Evolutionary conservation across 257 asterid species (phyloP), one percentile per base, ranked within the genome.

Genomic region (Scutellaria minor): DNA sequence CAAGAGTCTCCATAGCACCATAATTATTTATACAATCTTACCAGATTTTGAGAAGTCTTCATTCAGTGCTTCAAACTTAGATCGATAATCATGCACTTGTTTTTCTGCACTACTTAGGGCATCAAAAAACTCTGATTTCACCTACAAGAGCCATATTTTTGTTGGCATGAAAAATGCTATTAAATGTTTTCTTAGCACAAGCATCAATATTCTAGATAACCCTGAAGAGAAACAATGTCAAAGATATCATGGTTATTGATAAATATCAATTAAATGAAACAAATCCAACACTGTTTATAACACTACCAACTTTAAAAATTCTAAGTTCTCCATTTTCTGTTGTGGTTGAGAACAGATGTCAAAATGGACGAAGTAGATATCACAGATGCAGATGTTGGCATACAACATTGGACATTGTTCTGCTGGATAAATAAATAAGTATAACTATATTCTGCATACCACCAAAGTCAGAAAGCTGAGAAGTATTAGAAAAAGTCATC

Each of bases 91-190:
- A 27, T 50, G 85, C 1, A 87, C 98, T 83, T 87, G 91, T 86
- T 90, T 95, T 73, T 95, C 99, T 83, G 98, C 97, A 71, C 94
- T 95, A 85, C 90, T 86, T 66, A 95, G 86, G 39, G 98, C 99
- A 77, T 92, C 96, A 71, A 95, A 82, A 73, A 88, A 95, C 82
- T 95, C 97, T 27, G 98, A 82, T 72, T 95, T 95, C 57, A 95
- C 99, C 99, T 90, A 77, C 79, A 82, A 67, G 15, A 64, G 55
- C 53, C 44, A 77, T 41, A 27, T 40, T 64, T 24, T 24, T 24
- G 0, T 11, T 79, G 58, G 27, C 58, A 58, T 66, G 74, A 37
- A 62, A 61, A 71, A 11, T 59, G 42, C 62, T 52, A 22, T 52
- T 15, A 50, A 1, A 61, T 20, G 39, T 64, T 63, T 50, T 41